Evolutionary conservation across 768 basidiomycete genomes (phyloP).

Genomic region (Gloeopeniophorella convolvens): DNA sequence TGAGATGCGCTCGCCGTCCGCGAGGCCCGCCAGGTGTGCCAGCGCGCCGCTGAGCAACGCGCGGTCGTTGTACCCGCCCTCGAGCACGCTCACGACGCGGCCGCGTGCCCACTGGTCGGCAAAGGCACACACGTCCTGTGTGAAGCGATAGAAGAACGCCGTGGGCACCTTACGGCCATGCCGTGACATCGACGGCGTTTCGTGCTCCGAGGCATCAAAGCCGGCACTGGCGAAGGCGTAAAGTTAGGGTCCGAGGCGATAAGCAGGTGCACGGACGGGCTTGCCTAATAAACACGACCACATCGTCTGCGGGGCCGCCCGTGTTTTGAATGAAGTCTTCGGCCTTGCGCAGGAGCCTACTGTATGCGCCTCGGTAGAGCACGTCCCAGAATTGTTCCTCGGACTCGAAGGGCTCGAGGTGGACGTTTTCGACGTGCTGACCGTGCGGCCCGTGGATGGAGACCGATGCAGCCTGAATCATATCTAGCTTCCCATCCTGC

Average conservation of each 20-base stretch:
- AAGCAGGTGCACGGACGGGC: conserved; percentile 13
- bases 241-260: conserved; percentile 1
- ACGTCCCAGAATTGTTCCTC: conserved; percentile 70
- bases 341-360: conserved; percentile 57
- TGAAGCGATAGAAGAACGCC: conserved; percentile 80
- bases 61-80: conserved; percentile 92
- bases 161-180: conserved; percentile 86
- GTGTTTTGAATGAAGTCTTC: conserved; percentile 65
- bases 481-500: conserved; percentile 71
- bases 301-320: conserved; percentile 57
- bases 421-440: conserved; percentile 83
- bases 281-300: conserved; percentile 82
- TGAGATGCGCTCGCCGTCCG: conserved; percentile 23
- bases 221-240: conserved; percentile 56
- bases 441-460: conserved; percentile 75
- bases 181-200: conserved; percentile 84
- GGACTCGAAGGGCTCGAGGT: conserved; percentile 65
- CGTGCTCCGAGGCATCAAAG: conserved; percentile 93
- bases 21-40: conserved; percentile 73
- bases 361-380: conserved; percentile 64
- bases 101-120: conserved; percentile 61
- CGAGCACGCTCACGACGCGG: conserved; percentile 79
- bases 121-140: conserved; percentile 60
- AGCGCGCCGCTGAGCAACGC: conserved; percentile 79
- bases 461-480: conserved; percentile 84